These are phyloP conservation scores for Galeopsis tetrahit DNA, from an alignment of 257 asterid species.

Conservation along the genomic window DNA sequence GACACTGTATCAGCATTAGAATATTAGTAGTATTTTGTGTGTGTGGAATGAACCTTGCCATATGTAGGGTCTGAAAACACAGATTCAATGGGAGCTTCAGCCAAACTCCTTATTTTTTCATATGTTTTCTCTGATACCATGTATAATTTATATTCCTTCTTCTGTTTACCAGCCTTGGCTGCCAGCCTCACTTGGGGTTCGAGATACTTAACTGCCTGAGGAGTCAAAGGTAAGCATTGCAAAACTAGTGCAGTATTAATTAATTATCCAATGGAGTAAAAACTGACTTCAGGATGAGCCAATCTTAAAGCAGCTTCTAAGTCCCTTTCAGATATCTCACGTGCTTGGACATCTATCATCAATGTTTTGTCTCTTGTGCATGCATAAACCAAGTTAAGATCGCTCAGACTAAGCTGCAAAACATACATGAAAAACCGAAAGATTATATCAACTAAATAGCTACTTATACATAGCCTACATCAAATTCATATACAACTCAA, in stretches of 20 bases:
- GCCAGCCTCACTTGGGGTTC: conserved; percentile 95
- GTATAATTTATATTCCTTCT: conserved; percentile 75
- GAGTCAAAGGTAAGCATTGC: conserved; percentile 42
- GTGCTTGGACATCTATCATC: conserved; percentile 97
- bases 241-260: conserved; percentile 28
- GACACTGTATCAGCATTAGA: conserved; percentile 15
- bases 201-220: conserved; percentile 85
- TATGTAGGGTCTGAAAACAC: conserved; percentile 91
- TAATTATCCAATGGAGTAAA: conserved; percentile 24
- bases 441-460: conserved; percentile 24
- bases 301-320: conserved; percentile 84
- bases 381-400: conserved; percentile 95
- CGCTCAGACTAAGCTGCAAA: conserved; percentile 82
- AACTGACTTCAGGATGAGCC: conserved; percentile 93
- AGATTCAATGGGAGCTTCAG: conserved; percentile 85
- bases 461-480: neutral
- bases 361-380: conserved; percentile 96
- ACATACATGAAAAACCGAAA: conserved; percentile 33
- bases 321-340: conserved; percentile 89
- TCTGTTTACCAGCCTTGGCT: conserved; percentile 85
- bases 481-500: neutral
- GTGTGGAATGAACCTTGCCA: conserved; percentile 72
- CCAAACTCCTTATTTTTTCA: conserved; percentile 78
- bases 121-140: conserved; percentile 69
- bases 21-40: conserved; percentile 11